Percentiles rank a stretch among this genome's conserved stretches.
These are phyloP conservation scores for Hortiboletus flavorubellus DNA, from an alignment of 768 basidiomycete genomes.

Conservation along the genomic window DNA sequence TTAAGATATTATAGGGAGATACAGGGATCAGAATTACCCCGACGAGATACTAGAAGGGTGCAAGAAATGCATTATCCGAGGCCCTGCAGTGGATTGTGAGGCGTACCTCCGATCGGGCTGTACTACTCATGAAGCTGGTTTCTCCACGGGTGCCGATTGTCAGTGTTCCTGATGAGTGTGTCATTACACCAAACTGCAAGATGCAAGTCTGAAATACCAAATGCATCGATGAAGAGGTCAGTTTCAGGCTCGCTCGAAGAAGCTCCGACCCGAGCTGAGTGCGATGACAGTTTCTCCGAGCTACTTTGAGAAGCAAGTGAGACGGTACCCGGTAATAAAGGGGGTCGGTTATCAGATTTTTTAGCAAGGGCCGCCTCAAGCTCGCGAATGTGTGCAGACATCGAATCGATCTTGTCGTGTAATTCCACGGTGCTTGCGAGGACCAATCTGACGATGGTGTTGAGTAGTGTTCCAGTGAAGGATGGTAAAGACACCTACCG, in stretches of 20 bases:
- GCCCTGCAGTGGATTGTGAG: neutral
- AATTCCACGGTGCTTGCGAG: constrained; percentile 70
- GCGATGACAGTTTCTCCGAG: constrained; percentile 22
- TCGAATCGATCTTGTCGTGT: constrained; percentile 57
- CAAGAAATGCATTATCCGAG: neutral
- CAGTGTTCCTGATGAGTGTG: constrained; percentile 46
- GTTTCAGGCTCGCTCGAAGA: constrained; percentile 31
- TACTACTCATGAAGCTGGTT: constrained; percentile 57
- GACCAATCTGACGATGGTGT: constrained; percentile 39
- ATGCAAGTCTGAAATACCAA: constrained; percentile 34
- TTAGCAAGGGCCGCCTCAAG: constrained; percentile 58
- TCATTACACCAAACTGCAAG: neutral
- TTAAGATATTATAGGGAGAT: neutral
- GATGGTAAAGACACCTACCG: constrained; percentile 31
- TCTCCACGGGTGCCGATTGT: constrained; percentile 54
- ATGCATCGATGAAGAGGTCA: constrained; percentile 47
- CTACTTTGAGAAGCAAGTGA: constrained; percentile 27
- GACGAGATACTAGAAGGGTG: constrained; percentile 48
- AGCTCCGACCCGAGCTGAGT: constrained; percentile 6
- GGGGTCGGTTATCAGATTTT: constrained; percentile 49
- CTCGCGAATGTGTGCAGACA: constrained; percentile 53
- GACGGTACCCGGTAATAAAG: constrained; percentile 35
- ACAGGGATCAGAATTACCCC: constrained; percentile 36
- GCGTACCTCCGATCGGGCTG: constrained; percentile 65
- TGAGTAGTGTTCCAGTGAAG: neutral